Evolutionary conservation across 345 rosid species (phyloP).

Genomic region (Acer campestre): DNA sequence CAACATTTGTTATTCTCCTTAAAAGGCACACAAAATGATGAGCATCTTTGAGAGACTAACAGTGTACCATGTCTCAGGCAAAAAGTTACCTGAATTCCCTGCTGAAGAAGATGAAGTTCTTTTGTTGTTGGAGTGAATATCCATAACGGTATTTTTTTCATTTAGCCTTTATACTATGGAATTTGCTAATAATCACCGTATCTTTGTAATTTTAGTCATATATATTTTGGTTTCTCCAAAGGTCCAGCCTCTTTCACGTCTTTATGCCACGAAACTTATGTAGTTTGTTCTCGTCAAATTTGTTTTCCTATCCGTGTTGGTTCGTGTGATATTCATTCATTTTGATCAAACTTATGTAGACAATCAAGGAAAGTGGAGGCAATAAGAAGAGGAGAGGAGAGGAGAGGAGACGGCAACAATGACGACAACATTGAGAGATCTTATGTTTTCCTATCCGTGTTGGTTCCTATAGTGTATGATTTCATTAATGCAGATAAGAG

Average conservation of each 20-base stretch:
- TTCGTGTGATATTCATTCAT: background rate
- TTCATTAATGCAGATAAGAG: too few species aligned
- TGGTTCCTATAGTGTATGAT: too few species aligned
- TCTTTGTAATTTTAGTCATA: background rate
- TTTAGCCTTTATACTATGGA: background rate
- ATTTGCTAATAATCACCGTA: too few species aligned
- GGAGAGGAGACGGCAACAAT: conserved; percentile 46
- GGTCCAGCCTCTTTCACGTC: background rate
- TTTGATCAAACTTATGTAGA: conserved; percentile 36
- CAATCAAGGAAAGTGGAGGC: conserved; percentile 56
- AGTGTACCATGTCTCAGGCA: conserved; percentile 48
- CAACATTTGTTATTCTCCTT: background rate
- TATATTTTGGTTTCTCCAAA: background rate
- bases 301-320: background rate
- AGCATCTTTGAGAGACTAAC: background rate
- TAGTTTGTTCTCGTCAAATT: too few species aligned
- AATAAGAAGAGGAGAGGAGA: conserved; percentile 45
- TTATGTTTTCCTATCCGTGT: too few species aligned
- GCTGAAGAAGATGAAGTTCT: conserved; percentile 81
- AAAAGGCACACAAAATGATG: background rate
- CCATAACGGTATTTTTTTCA: conserved; percentile 45
- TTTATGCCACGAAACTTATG: background rate
- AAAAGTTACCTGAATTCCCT: conserved; percentile 67
- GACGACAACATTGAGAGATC: conserved; percentile 64
- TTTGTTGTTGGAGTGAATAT: conserved; percentile 57